Conservation (phyloP, 2,329 filamentous ascomycete genomes). For the Colletotrichum sp. region DNA sequence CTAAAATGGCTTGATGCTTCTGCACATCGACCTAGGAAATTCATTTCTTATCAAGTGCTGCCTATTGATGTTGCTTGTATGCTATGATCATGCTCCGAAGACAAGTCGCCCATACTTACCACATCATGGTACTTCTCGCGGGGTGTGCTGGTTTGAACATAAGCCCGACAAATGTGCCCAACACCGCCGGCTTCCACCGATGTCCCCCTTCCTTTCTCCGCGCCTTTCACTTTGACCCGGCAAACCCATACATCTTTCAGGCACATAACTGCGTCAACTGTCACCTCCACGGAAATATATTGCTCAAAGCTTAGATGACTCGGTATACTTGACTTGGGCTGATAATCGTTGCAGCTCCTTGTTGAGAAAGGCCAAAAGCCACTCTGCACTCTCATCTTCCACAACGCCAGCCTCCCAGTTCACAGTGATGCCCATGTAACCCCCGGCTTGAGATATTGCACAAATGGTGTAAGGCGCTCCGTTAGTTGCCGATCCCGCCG, state of each 20-base stretch:
- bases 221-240: not conserved
- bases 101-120: not conserved
- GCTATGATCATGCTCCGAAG: accelerated
- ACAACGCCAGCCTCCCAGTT: not conserved
- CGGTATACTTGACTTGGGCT: not conserved
- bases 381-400: not conserved
- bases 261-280: not conserved
- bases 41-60: not conserved
- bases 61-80: not conserved
- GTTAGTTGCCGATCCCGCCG: not conserved
- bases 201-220: not conserved
- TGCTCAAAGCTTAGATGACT: not conserved
- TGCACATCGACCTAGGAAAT: not conserved
- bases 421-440: not conserved
- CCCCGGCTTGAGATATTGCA: not conserved
- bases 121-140: not conserved
- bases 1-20: not conserved
- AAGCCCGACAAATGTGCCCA: not conserved
- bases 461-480: not conserved
- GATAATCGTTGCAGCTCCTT: not conserved
- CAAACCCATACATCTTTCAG: not conserved
- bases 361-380: not conserved
- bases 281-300: not conserved
- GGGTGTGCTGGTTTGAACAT: not conserved
- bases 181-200: not conserved